Percentiles rank a stretch among this genome's conserved stretches.
These are phyloP conservation scores for Pseudogymnoascus sp. DNA, from an alignment of 2,329 filamentous ascomycete species.

Conservation along the genomic window DNA sequence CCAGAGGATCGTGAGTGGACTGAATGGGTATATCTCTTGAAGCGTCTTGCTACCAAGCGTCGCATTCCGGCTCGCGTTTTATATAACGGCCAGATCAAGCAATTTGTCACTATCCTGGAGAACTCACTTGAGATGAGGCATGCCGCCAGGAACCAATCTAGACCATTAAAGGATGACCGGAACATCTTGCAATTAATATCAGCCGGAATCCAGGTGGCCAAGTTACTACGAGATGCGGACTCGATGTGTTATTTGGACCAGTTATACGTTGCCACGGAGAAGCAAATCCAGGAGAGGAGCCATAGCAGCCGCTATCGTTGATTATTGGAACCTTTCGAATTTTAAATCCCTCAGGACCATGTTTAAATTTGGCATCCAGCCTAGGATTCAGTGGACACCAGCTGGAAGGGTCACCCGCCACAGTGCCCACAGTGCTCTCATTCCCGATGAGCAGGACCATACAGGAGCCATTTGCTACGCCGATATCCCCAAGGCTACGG, in stretches of 20 bases:
- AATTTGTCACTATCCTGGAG: conserved; percentile 80
- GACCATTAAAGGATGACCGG: conserved; percentile 79
- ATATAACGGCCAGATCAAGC: conserved; percentile 87
- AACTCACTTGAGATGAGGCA: conserved; percentile 86
- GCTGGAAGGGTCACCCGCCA: neutral
- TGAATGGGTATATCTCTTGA: conserved; percentile 84
- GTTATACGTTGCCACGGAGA: conserved; percentile 76
- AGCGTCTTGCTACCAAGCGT: conserved; percentile 77
- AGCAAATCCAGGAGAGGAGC: conserved; percentile 64
- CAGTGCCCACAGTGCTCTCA: neutral
- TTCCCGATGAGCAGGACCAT: conserved; percentile 1
- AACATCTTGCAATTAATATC: conserved; percentile 84
- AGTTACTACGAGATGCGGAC: conserved; percentile 75
- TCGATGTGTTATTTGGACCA: conserved; percentile 78
- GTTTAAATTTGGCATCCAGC: neutral
- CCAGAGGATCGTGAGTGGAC: conserved; percentile 81
- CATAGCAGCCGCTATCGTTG: conserved; percentile 26
- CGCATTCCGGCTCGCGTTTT: conserved; percentile 76
- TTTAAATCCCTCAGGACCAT: neutral
- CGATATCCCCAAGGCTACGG: neutral
- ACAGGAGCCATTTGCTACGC: neutral
- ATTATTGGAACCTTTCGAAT: conserved; percentile 13
- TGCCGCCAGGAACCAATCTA: conserved; percentile 74
- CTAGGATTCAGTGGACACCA: neutral
- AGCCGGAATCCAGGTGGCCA: conserved; percentile 79